Evolutionary conservation across 768 basidiomycete species (phyloP).

Genomic region (Cantharellus anzutake): DNA sequence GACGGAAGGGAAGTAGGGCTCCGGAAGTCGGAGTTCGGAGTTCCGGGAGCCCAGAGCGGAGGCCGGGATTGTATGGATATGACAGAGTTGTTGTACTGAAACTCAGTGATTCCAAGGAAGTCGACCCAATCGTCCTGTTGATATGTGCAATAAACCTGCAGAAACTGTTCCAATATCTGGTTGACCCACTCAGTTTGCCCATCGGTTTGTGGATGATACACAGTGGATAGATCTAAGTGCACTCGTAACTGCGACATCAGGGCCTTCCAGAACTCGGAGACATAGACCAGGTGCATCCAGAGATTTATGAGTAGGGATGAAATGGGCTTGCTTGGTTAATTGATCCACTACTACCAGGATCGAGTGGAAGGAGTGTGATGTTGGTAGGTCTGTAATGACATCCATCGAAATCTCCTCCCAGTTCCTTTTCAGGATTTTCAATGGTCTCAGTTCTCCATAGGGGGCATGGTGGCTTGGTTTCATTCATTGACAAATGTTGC

Average conservation of each 20-base stretch:
- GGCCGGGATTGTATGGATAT: too few species aligned
- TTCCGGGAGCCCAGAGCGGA: too few species aligned
- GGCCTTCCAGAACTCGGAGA: slow-evolving; percentile 17
- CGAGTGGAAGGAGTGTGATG: slow-evolving; percentile 7
- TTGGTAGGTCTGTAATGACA: slow-evolving; percentile 14
- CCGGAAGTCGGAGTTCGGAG: too few species aligned
- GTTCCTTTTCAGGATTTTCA: slow-evolving; percentile 6
- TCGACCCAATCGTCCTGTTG: not conserved
- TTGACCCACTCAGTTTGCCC: slow-evolving; percentile 5
- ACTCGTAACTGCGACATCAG: slow-evolving; percentile 13
- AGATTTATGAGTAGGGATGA: not conserved
- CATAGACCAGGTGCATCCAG: not conserved
- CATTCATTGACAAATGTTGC: slow-evolving; percentile 11
- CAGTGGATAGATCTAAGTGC: slow-evolving; percentile 17
- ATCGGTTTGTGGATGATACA: slow-evolving; percentile 10
- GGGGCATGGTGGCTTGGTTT: slow-evolving; percentile 5
- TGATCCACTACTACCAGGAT: slow-evolving; percentile 10
- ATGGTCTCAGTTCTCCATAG: not conserved
- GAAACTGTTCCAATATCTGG: slow-evolving; percentile 3
- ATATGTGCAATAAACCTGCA: not conserved
- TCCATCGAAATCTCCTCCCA: slow-evolving; percentile 14
- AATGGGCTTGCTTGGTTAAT: slow-evolving; percentile 2
- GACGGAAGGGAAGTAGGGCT: too few species aligned
- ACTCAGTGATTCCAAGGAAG: not conserved
- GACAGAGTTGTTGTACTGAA: not conserved